A percentile compares a stretch with the other conserved stretches of the same genome.
phyloP scores from a whole-genome alignment of 2,329 filamentous ascomycete species.

The Botryotinia globosa region DNA sequence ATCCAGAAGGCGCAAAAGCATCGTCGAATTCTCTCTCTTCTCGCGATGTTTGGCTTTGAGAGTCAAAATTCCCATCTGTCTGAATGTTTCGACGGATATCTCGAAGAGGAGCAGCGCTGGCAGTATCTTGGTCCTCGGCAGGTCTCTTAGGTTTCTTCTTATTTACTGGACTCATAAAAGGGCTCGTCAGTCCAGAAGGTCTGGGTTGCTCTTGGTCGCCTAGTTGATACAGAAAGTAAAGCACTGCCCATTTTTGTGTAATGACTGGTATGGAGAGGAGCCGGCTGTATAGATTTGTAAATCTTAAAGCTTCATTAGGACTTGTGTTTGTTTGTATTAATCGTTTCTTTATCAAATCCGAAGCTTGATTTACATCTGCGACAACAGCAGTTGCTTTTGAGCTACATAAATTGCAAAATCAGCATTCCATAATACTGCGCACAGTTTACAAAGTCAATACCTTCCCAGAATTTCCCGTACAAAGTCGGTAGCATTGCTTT shows the following conservation, averaged over 20 bases:
- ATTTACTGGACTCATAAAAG: conserved; percentile 38
- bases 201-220: conserved; percentile 45
- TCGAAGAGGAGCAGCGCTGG: conserved; percentile 14
- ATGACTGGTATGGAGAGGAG: conserved; percentile 88
- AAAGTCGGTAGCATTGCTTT: conserved; percentile 58
- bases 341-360: conserved; percentile 86
- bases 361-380: conserved; percentile 76
- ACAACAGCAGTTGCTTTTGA: conserved; percentile 37
- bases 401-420: conserved; percentile 26
- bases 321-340: conserved; percentile 74
- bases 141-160: conserved; percentile 15
- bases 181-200: conserved; percentile 33
- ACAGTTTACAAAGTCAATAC: conserved; percentile 24
- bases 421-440: conserved; percentile 1
- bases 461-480: conserved; percentile 47
- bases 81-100: conserved; percentile 23
- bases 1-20: conserved; percentile 53
- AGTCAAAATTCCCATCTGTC: conserved; percentile 25
- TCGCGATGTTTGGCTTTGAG: conserved; percentile 40
- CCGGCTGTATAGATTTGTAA: conserved; percentile 86
- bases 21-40: conserved; percentile 43
- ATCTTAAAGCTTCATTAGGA: conserved; percentile 72
- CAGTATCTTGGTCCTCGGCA: conserved; percentile 10
- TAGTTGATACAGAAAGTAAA: conserved; percentile 85
- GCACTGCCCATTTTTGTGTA: conserved; percentile 93